These are phyloP conservation scores for Penicillium hesseltinei DNA, from an alignment of 2,329 filamentous ascomycete species.

Conservation along the genomic window DNA sequence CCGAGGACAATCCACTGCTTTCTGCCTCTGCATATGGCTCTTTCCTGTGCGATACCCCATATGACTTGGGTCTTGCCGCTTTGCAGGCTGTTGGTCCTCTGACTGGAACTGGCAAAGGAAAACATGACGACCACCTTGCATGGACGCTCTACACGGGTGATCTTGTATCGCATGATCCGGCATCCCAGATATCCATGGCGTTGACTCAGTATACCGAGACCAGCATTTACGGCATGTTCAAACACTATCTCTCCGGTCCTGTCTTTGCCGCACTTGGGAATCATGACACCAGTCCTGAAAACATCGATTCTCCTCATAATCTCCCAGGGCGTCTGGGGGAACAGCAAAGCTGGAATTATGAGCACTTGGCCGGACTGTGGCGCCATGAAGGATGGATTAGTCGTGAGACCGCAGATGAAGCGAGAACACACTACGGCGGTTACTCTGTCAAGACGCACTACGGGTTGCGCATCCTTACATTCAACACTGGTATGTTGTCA, in stretches of 20 bases:
- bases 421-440: conserved; percentile 54
- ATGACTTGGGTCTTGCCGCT: conserved; percentile 56
- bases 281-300: conserved; percentile 56
- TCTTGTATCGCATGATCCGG: conserved; percentile 55
- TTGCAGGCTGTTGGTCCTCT: conserved; percentile 56
- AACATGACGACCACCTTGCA: conserved; percentile 46
- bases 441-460: conserved; percentile 56
- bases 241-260: conserved; percentile 55
- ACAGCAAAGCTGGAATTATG: conserved; percentile 59
- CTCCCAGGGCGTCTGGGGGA: conserved; percentile 53
- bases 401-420: conserved; percentile 45
- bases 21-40: conserved; percentile 56
- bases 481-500: conserved; percentile 52
- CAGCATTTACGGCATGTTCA: conserved; percentile 55
- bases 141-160: conserved; percentile 60
- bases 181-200: conserved; percentile 51
- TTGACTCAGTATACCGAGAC: conserved; percentile 56
- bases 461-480: conserved; percentile 52
- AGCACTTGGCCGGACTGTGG: conserved; percentile 57
- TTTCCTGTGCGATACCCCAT: conserved; percentile 59
- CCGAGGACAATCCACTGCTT: conserved; percentile 38
- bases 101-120: conserved; percentile 52
- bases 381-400: conserved; percentile 57
- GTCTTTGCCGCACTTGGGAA: conserved; percentile 59
- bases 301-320: conserved; percentile 53